phyloP scores from a whole-genome alignment of 345 rosid genomes.

The Hypericum androsaemum region DNA sequence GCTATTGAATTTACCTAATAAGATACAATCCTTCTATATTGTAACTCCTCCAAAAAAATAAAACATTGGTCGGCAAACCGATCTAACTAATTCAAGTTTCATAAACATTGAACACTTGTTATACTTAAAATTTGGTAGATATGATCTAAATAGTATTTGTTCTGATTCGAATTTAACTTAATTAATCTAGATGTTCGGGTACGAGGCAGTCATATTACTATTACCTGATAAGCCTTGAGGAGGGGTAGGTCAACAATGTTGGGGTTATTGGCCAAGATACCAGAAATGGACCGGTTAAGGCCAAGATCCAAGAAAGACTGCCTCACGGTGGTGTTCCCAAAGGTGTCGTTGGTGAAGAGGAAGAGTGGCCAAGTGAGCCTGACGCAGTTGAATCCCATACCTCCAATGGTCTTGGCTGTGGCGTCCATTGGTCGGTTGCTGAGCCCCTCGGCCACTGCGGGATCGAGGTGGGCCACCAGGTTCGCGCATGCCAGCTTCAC shows the following conservation, averaged over 20 bases:
- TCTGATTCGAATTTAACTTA: not conserved
- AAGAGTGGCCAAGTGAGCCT: conserved; percentile 36
- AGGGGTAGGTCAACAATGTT: conserved; percentile 67
- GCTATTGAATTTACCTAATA: too few species aligned
- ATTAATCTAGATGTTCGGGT: not conserved
- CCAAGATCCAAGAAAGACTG: conserved; percentile 59
- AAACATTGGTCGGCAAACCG: too few species aligned
- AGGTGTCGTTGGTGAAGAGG: conserved; percentile 21
- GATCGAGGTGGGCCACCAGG: conserved; percentile 28
- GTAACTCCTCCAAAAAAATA: too few species aligned
- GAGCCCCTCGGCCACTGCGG: conserved; percentile 37
- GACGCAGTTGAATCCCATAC: conserved; percentile 37
- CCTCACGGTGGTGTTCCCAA: conserved; percentile 16
- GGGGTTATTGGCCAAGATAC: conserved; percentile 72
- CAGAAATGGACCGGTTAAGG: conserved; percentile 48
- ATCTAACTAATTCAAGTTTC: too few species aligned
- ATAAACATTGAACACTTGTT: conserved; percentile 34
- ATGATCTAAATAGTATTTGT: conserved; percentile 39
- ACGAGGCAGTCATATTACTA: too few species aligned
- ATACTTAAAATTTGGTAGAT: conserved; percentile 53
- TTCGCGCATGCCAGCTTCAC: conserved; percentile 33
- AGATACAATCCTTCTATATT: too few species aligned
- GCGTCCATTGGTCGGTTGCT: conserved; percentile 26
- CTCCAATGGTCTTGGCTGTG: conserved; percentile 16
- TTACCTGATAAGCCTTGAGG: conserved; percentile 71